Evolutionary conservation across 164 flowering plant genomes (phyloP), one percentile per base, ranked within the genome.

Genomic region (Paratinospora sagittata): DNA sequence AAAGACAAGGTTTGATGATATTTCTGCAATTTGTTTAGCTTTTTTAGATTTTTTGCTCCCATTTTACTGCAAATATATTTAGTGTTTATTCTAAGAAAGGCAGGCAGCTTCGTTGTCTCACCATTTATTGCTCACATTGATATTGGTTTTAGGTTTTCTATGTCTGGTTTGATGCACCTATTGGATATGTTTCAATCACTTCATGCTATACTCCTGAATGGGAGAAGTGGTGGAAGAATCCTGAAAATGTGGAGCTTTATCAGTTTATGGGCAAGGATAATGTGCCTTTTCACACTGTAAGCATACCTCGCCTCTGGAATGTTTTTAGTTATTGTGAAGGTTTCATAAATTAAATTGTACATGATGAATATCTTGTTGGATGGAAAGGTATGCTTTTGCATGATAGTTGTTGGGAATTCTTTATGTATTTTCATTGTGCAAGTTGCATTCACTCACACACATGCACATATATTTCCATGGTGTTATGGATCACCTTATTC

Each of bases 181-280:
- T 95, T 77, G 98, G 98, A 47, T 95, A 95, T 70, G 81, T 95
- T 60, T 92, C 98, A 36, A 95, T 95, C 66, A 92, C 98, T 52
- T 52, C 89, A 27, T 86, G 97, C 80, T 88, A 90, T 76, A 90
- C 97, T 17, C 34, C 85, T 68, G 96, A 92, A 14, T 95, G 98
- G 97, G 97, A 92, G 81, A 86, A 92, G 76, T 95, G 98, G 98
- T 95, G 98, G 98, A 95, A 92, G 80, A 84, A 92, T 78, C 97
- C 98, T 61, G 90, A 90, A 33, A 83, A 95, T 72, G 97, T 92
- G 73, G 97, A 92, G 82, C 82, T 95, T 10, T 95, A 79, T 84
- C 98, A 95, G 78, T 95, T 95, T 76, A 92, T 95, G 98, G 98
- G 98, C 70, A 95, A 95, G 80, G 98, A 95, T 76, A 92, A 95